Percentiles rank a stretch among this genome's conserved stretches.
Conservation (phyloP, 2,329 filamentous ascomycete genomes). For the Ophiostoma pallidulum region DNA sequence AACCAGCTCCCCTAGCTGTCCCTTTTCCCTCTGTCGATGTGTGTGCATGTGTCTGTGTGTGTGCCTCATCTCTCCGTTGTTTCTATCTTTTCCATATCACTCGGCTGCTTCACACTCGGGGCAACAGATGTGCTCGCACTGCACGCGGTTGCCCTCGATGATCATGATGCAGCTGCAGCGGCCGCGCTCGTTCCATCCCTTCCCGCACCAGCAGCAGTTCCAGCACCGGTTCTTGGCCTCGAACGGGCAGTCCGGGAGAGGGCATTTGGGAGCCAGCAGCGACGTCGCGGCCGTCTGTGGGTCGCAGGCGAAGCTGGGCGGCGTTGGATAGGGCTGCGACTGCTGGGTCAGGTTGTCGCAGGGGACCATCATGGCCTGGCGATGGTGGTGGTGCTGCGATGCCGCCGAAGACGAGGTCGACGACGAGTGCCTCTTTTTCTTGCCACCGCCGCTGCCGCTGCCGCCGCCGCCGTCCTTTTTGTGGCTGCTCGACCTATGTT, state of each 20-base stretch:
- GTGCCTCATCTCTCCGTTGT: neutral
- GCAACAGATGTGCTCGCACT: slow-evolving; percentile 47
- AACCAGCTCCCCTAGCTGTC: no score
- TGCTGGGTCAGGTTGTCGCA: slow-evolving; percentile 36
- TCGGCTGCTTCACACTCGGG: slow-evolving; percentile 33
- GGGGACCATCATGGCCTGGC: slow-evolving; percentile 21
- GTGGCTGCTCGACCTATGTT: neutral
- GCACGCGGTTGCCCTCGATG: slow-evolving; percentile 37
- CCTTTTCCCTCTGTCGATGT: no score
- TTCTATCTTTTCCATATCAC: neutral
- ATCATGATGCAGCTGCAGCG: slow-evolving; percentile 45
- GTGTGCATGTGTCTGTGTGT: no score
- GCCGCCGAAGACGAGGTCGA: slow-evolving; percentile 17
- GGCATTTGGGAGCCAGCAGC: slow-evolving; percentile 32
- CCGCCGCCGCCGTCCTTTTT: slow-evolving; percentile 3
- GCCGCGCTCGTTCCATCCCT: slow-evolving; percentile 40
- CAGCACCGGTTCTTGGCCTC: slow-evolving; percentile 39
- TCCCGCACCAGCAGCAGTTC: slow-evolving; percentile 50
- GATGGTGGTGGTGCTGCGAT: slow-evolving; percentile 10
- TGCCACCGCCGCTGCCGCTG: slow-evolving; percentile 7
- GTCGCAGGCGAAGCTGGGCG: slow-evolving; percentile 30
- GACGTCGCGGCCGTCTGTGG: slow-evolving; percentile 22
- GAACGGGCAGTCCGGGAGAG: slow-evolving; percentile 39
- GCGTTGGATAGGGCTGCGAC: slow-evolving; percentile 38
- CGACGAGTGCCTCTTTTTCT: slow-evolving; percentile 9